Evolutionary conservation across 768 basidiomycete species (phyloP), one percentile per base, ranked within the genome.

Genomic region (Amylocystis lapponica): DNA sequence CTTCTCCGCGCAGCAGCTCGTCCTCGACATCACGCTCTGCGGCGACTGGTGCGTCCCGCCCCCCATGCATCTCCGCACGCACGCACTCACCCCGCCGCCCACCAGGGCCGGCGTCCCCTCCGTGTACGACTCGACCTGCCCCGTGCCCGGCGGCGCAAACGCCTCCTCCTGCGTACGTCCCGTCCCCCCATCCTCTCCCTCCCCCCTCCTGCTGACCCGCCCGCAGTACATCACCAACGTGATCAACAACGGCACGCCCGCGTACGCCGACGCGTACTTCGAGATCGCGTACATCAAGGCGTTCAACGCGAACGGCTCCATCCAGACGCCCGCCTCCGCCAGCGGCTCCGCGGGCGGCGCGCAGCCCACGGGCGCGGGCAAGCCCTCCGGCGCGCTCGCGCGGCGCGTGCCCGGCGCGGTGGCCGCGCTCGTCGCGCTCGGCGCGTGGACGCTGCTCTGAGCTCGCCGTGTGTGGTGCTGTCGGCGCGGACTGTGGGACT

Each of bases 271-370:
- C 20, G 75, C 76, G 1, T 79, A 74, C 60, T 86, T 81, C 50
- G 80, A 83, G 58, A 66, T 85, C 55, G 66, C 69, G 32, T 77
- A 75, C 47, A 61, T 86, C 39, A 74, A 76, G 11, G 74, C 75
- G 5, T 82, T 79, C 27, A 48, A 41, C 47, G 35, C 41, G 33
- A 40, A 30, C 41, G 17, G 43, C 35, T 37, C 51, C 29, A 27
- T 47, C 27, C 39, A 45, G 17, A 31, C 39, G 3, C 25, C 27
- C 31, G 46, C 43, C 27, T 35, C 49, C 17, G 41, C 36, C 23
- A 46, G 25, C 25, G 25, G 20, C 33, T 33, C 41, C 7, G n/a
- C n/a, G n/a, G n/a, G n/a, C n/a, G n/a, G n/a, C n/a, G n/a, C n/a
- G n/a, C n/a, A n/a, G n/a, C n/a, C n/a, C n/a, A n/a, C n/a, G n/a